phyloP scores from a whole-genome alignment of 75 land plant genomes.

The Isoetes taiwanensis region DNA sequence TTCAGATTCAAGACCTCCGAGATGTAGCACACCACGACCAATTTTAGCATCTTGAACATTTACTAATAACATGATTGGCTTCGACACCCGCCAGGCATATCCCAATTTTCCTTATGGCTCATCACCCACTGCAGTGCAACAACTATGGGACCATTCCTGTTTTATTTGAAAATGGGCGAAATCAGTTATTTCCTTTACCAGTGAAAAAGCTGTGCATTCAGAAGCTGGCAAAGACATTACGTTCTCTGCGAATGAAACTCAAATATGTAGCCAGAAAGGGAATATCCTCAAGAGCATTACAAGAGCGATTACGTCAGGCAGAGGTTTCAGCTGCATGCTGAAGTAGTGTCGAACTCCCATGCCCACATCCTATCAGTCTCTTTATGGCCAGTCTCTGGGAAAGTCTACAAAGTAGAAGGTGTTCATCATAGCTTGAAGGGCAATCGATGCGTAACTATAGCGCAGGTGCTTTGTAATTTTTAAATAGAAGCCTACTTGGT shows the following conservation, averaged over 20 bases:
- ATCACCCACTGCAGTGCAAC: conserved; percentile 69
- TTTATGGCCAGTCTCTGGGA: conserved; percentile 78
- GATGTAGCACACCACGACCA: conserved; percentile 79
- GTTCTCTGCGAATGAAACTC: conserved; percentile 70
- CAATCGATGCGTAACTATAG: no score
- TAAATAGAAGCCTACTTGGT: not conserved
- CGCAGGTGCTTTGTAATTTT: no score
- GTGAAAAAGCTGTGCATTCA: not conserved
- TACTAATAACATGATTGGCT: conserved; percentile 60
- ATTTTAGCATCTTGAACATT: conserved; percentile 55
- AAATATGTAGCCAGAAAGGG: conserved; percentile 71
- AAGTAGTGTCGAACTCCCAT: conserved; percentile 86
- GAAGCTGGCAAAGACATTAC: conserved; percentile 18
- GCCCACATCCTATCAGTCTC: conserved; percentile 81
- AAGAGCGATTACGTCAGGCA: conserved; percentile 74
- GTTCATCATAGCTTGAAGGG: not conserved
- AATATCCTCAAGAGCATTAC: conserved; percentile 72
- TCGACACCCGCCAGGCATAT: conserved; percentile 47
- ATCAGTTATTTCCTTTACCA: not conserved
- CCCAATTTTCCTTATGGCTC: conserved; percentile 63
- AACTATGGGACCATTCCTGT: conserved; percentile 74
- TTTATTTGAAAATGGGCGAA: not conserved
- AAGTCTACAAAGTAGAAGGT: not conserved
- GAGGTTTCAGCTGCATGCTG: conserved; percentile 80
- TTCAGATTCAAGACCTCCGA: conserved; percentile 43